Evolutionary conservation across 106 monocot genomes (phyloP).

Genomic region (Agapanthus africanus): DNA sequence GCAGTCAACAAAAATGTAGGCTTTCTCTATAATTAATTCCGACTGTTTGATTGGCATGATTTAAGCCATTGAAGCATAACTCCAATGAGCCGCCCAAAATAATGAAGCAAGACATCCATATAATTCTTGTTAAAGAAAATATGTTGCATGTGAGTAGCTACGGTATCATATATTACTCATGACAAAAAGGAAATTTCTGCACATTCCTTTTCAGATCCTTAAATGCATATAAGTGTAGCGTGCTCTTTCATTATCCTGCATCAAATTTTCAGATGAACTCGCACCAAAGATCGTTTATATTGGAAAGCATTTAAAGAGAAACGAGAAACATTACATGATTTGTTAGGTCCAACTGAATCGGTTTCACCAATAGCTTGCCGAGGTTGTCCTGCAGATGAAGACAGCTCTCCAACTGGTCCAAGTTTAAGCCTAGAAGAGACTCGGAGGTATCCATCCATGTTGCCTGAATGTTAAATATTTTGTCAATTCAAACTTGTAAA

Average conservation of each 20-base stretch:
- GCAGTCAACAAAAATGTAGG: too few species aligned
- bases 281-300: too few species aligned
- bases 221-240: too few species aligned
- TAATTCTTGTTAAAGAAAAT: neutral
- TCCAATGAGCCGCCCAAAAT: neutral
- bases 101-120: neutral
- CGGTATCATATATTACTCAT: neutral
- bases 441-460: slow-evolving; percentile 54
- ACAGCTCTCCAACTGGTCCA: slow-evolving; percentile 60
- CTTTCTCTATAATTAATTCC: neutral
- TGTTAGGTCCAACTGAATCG: slow-evolving; percentile 28
- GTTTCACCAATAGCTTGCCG: slow-evolving; percentile 29
- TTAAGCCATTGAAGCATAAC: neutral
- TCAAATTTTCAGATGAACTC: too few species aligned
- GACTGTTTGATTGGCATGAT: neutral
- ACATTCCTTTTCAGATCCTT: neutral
- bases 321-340: slow-evolving; percentile 23
- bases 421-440: slow-evolving; percentile 80
- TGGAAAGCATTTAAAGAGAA: slow-evolving; percentile 1
- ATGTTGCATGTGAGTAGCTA: neutral
- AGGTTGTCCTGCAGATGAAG: slow-evolving; percentile 17
- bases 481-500: neutral
- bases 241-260: too few species aligned
- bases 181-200: neutral
- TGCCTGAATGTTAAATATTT: too few species aligned